Percentiles rank a stretch among this genome's conserved stretches.
Evolutionary conservation across 1,284 basidiomycete species (phyloP).

Genomic region (Rhodotorula sp.): DNA sequence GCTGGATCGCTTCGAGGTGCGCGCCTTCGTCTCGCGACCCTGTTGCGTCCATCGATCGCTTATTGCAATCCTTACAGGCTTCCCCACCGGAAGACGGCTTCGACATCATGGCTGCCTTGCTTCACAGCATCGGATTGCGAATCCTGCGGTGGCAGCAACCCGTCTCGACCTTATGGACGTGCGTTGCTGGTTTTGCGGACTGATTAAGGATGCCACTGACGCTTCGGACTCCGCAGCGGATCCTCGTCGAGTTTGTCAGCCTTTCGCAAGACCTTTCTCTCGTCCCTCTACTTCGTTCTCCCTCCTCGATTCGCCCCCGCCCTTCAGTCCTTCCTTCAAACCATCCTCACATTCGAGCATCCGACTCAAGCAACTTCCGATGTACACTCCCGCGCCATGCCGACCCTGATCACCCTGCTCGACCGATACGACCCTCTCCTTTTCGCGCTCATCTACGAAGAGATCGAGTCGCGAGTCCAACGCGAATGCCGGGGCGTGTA

Average conservation of each 20-base stretch:
- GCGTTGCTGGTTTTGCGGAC: neutral
- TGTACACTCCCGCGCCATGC: conserved; percentile 33
- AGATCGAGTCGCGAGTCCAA: conserved; percentile 70
- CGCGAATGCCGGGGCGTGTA: conserved; percentile 66
- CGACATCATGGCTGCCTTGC: conserved; percentile 14
- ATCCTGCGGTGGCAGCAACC: conserved; percentile 36
- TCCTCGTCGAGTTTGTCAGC: neutral
- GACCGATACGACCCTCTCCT: conserved; percentile 82
- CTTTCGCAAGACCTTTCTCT: conserved; percentile 57
- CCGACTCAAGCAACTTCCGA: conserved; percentile 44
- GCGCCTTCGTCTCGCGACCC: neutral
- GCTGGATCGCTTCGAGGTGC: conserved; percentile 22
- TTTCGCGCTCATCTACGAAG: conserved; percentile 75
- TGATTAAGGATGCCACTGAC: neutral
- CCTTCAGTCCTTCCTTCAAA: conserved; percentile 52
- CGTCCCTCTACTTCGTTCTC: conserved; percentile 63
- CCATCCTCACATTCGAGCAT: conserved; percentile 47
- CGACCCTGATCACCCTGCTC: conserved; percentile 61
- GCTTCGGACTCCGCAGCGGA: neutral
- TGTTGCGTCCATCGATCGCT: neutral
- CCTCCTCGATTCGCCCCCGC: conserved; percentile 63
- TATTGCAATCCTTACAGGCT: neutral
- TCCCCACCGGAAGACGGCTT: neutral
- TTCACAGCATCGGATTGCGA: conserved; percentile 30
- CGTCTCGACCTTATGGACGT: conserved; percentile 27